These are phyloP conservation scores for Lumnitzera littorea DNA, from an alignment of 345 rosid genomes.

Conservation along the genomic window DNA sequence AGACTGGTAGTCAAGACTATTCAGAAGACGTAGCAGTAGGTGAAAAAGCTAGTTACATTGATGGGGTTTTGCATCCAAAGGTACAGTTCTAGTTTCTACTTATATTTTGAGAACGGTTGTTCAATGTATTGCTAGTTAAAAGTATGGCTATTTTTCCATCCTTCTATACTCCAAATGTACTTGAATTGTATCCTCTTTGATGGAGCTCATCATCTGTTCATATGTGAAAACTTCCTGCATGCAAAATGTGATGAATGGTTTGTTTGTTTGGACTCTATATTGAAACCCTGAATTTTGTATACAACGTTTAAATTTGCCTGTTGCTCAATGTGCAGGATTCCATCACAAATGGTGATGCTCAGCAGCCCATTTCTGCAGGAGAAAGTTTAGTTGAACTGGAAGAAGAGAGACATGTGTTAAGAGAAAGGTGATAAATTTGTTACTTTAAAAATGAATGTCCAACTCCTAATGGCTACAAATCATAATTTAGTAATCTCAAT, in stretches of 20 bases:
- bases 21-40: not conserved
- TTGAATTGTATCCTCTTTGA: not conserved
- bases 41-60: not conserved
- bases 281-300: not conserved
- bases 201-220: no score
- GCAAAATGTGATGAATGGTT: no score
- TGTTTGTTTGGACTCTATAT: no score
- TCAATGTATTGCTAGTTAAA: not conserved
- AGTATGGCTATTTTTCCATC: not conserved
- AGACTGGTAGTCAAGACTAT: not conserved
- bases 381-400: conserved; percentile 8
- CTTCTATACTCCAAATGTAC: not conserved
- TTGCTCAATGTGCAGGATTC: not conserved
- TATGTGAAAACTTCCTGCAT: no score
- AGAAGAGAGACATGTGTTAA: conserved; percentile 12
- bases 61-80: conserved; percentile 5
- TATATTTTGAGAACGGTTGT: not conserved
- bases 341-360: not conserved
- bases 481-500: not conserved
- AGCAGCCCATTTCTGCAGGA: not conserved
- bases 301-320: not conserved
- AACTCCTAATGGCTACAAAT: no score
- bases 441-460: not conserved
- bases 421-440: conserved; percentile 14
- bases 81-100: conserved; percentile 11